Percentiles rank a stretch among this genome's conserved stretches.
These are phyloP conservation scores for Viridothelium virens DNA, from an alignment of 495 filamentous ascomycete species.

Conservation along the genomic window DNA sequence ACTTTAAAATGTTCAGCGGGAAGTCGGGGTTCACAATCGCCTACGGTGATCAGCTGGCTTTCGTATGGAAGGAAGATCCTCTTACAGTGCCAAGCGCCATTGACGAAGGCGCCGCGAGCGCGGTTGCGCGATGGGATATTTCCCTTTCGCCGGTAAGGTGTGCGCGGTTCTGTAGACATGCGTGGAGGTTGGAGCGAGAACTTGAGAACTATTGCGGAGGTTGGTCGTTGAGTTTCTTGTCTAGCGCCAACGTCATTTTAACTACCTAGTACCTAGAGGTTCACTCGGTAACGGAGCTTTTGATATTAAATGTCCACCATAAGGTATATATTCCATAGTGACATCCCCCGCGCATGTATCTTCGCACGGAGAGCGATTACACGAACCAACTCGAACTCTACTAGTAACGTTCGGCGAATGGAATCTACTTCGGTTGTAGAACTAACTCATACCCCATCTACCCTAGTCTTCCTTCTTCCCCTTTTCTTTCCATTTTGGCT, in stretches of 20 bases:
- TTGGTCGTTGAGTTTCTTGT: background rate
- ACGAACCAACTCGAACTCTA: too few relatives aligned
- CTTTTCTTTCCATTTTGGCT: too few relatives aligned
- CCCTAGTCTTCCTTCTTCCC: too few relatives aligned
- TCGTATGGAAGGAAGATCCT: background rate
- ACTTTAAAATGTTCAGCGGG: conserved; percentile 53
- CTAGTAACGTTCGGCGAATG: too few relatives aligned
- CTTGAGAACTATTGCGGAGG: background rate
- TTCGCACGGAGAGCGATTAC: too few relatives aligned
- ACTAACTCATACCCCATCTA: too few relatives aligned
- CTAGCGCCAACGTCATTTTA: background rate
- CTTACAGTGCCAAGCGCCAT: conserved; percentile 14
- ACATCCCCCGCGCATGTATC: too few relatives aligned
- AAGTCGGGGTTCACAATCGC: conserved; percentile 58
- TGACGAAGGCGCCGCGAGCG: conserved; percentile 1
- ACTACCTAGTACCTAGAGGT: background rate
- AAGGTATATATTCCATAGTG: background rate
- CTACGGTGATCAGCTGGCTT: conserved; percentile 24
- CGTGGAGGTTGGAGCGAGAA: background rate
- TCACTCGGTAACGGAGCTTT: conserved; percentile 6
- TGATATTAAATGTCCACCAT: background rate
- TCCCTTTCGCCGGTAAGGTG: conserved; percentile 7
- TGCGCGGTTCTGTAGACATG: background rate
- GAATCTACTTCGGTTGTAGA: too few relatives aligned
- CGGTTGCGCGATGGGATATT: background rate